These are phyloP conservation scores for Phytophthora niederhauseri DNA, from an alignment of 352 stramenopile species.

Conservation along the genomic window DNA sequence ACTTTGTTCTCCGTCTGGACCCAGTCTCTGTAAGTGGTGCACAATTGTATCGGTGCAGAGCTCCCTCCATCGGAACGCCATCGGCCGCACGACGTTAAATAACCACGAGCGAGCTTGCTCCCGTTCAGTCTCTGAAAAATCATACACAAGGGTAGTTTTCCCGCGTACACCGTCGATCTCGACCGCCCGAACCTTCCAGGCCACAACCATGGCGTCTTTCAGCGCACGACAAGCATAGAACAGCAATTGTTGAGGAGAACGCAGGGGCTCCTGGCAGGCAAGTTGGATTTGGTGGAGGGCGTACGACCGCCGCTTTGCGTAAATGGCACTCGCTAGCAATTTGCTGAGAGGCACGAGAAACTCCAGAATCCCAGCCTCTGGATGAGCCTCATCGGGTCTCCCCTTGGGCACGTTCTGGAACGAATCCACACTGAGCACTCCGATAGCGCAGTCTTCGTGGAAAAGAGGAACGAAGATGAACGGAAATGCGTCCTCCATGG, in stretches of 20 bases:
- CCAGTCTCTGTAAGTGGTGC: conserved; percentile 22
- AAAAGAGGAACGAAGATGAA: conserved; percentile 69
- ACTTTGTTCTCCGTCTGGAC: not conserved
- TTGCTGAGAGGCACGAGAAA: conserved; percentile 54
- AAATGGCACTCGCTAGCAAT: conserved; percentile 54
- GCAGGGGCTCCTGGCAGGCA: conserved; percentile 44
- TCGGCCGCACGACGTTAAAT: conserved; percentile 38
- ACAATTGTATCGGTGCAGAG: conserved; percentile 55
- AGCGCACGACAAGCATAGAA: conserved; percentile 46
- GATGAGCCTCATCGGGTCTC: conserved; percentile 60
- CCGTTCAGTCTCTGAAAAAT: conserved; percentile 54
- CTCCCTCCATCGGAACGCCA: conserved; percentile 53
- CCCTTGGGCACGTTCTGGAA: conserved; percentile 68
- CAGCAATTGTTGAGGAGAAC: conserved; percentile 63
- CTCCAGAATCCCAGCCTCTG: conserved; percentile 61
- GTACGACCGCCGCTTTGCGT: conserved; percentile 62
- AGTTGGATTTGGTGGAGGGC: conserved; percentile 55
- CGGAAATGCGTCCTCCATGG: conserved; percentile 38
- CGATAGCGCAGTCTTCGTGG: conserved; percentile 66
- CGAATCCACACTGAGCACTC: conserved; percentile 63
- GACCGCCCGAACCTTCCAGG: conserved; percentile 61
- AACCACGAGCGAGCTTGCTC: conserved; percentile 17
- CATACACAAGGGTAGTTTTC: conserved; percentile 60
- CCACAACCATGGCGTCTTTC: conserved; percentile 53
- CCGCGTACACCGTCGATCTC: conserved; percentile 55